Evolutionary conservation across 345 rosid genomes (phyloP).

Genomic region (Brassica juncea): DNA sequence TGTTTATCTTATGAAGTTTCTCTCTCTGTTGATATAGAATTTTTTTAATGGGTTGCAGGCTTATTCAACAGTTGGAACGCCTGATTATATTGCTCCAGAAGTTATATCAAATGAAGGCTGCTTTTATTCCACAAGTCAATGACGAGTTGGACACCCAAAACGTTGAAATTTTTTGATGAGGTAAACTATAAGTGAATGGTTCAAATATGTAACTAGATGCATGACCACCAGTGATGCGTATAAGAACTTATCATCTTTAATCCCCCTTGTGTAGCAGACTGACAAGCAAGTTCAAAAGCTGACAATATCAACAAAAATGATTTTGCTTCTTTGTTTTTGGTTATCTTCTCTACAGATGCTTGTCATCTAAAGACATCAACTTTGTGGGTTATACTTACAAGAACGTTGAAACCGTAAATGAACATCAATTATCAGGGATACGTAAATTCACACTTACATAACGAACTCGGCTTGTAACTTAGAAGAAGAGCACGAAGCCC

Average conservation of each 20-base stretch:
- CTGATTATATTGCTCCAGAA: slow-evolving; percentile 97
- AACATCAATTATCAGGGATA: slow-evolving; percentile 83
- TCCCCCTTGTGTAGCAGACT: slow-evolving; percentile 46
- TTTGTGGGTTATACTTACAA: slow-evolving; percentile 68
- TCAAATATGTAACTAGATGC: not conserved
- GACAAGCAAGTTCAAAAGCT: slow-evolving; percentile 54
- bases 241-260: too few relatives aligned
- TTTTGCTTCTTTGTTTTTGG: not conserved
- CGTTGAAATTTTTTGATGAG: slow-evolving; percentile 97
- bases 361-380: slow-evolving; percentile 89
- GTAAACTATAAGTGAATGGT: slow-evolving; percentile 37
- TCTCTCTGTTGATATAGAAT: slow-evolving; percentile 15
- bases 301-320: too few relatives aligned
- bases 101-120: slow-evolving; percentile 87
- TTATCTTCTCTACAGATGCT: slow-evolving; percentile 69
- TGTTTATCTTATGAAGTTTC: too few relatives aligned
- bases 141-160: slow-evolving; percentile 51
- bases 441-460: slow-evolving; percentile 53
- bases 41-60: slow-evolving; percentile 55
- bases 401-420: slow-evolving; percentile 68
- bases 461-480: too few relatives aligned
- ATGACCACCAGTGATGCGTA: not conserved
- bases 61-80: slow-evolving; percentile 99
- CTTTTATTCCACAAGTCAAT: slow-evolving; percentile 84
- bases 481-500: slow-evolving; percentile 53